Percentiles rank a stretch among this genome's conserved stretches.
Evolutionary conservation across 805 yeast genomes (phyloP).

Genomic region (Henningerozyma blattae): DNA sequence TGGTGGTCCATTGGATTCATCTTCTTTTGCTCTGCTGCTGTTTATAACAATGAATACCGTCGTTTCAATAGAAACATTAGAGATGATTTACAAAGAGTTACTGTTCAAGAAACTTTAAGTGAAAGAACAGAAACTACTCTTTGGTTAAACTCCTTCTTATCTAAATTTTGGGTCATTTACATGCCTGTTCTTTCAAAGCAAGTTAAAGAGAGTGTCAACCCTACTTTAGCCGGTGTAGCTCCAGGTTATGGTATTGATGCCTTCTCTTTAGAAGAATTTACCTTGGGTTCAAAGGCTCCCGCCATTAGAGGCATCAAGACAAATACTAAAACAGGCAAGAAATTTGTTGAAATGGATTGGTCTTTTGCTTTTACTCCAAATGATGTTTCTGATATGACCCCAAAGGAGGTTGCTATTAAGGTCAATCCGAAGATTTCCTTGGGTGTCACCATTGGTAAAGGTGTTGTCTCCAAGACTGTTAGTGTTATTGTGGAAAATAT

Average conservation of each 20-base stretch:
- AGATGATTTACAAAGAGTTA: conserved; percentile 61
- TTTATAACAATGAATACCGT: conserved; percentile 61
- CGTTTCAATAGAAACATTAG: conserved; percentile 63
- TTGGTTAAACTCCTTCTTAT: conserved; percentile 68
- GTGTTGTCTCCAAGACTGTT: conserved; percentile 60
- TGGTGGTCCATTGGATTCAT: conserved; percentile 51
- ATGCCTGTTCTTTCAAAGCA: conserved; percentile 77
- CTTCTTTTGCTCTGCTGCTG: conserved; percentile 48
- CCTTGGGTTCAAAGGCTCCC: conserved; percentile 74
- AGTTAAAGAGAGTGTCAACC: conserved; percentile 61
- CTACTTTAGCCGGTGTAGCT: conserved; percentile 52
- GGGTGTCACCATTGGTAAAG: conserved; percentile 74
- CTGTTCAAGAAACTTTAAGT: conserved; percentile 52
- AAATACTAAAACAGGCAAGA: conserved; percentile 55
- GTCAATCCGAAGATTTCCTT: conserved; percentile 71
- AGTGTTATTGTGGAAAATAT: conserved; percentile 77
- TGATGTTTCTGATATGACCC: conserved; percentile 77
- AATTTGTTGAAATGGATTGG: conserved; percentile 75
- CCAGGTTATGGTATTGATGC: conserved; percentile 80
- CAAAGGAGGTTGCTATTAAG: conserved; percentile 54
- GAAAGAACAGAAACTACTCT: conserved; percentile 60
- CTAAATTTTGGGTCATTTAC: conserved; percentile 78
- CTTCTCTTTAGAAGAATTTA: conserved; percentile 61
- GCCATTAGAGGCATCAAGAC: conserved; percentile 60
- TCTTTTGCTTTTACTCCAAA: conserved; percentile 69